Conservation (phyloP, 176 grass and related monocot genomes). For the Lolium multiflorum region DNA sequence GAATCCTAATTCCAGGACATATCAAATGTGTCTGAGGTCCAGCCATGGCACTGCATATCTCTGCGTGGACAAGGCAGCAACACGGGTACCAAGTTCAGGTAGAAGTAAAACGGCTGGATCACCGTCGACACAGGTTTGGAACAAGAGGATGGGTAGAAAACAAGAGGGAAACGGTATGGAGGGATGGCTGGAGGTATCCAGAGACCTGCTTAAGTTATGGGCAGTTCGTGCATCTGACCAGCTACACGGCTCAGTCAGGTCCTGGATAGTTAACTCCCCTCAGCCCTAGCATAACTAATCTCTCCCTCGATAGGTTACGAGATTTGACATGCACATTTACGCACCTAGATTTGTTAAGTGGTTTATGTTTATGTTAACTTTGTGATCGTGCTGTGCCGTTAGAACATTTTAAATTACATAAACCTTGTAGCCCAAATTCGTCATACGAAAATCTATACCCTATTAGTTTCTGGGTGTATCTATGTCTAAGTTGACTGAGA, state of each 20-base stretch:
- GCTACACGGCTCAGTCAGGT: conserved; percentile 5
- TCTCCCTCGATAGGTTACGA: not conserved
- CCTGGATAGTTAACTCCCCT: conserved; percentile 5
- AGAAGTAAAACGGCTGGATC: not conserved
- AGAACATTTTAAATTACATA: too few species aligned
- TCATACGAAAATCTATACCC: too few species aligned
- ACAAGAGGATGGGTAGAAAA: not conserved
- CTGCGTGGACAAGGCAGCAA: conserved; percentile 26
- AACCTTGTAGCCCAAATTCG: too few species aligned
- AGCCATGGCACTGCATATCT: conserved; percentile 30
- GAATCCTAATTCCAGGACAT: not conserved
- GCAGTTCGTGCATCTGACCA: conserved; percentile 26
- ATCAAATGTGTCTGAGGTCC: conserved; percentile 37
- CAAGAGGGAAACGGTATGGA: not conserved
- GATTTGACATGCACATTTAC: too few species aligned
- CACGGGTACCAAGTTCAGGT: not conserved
- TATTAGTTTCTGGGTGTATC: too few species aligned
- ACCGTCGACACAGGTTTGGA: not conserved
- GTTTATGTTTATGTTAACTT: too few species aligned
- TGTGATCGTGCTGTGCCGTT: too few species aligned
- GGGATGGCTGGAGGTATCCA: not conserved
- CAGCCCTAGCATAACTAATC: not conserved
- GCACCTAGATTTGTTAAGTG: too few species aligned
- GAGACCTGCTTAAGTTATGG: conserved; percentile 18
- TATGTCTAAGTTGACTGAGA: too few species aligned